Base-by-base conservation (phyloP, 805 yeast genomes). In the Metschnikowia dekortorum region DNA sequence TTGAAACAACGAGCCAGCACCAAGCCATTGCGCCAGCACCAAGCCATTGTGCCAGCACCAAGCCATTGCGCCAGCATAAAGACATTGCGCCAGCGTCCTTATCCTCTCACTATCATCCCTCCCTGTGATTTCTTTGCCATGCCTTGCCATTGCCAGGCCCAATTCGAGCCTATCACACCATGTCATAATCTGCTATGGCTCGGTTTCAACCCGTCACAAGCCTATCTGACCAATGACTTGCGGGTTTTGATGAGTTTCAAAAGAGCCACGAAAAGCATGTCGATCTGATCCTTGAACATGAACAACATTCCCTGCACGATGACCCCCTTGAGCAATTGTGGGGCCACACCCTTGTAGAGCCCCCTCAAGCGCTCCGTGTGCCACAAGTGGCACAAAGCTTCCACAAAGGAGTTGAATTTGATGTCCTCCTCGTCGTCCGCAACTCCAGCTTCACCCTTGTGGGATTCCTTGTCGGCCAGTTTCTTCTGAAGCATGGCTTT, bases 221-320 rank as follows among this genome's bases (percentile, higher is more conserved):
- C 54, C 54, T 50, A 58, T 39, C 28, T 43, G 14, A 36, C 39
- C 32, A 44, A 29, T 10, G 39, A 18, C 32, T 48, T 53, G 16
- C 56, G 47, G 31, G 50, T 47, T 57, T 66, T 69, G 37, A 67
- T 30, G 26, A 66, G 47, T 42, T 58, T 55, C 58, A 73, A 66
- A 51, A 73, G 63, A 33, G 63, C 53, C 48, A 73, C 59, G 48
- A 73, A 73, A 8, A 70, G 52, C 60, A 65, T 54, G 65, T 74
- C 81, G 46, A 81, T 63, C 63, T 84, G 88, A 58, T 87, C 94
- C 67, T 83, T 87, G 68, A 84, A 85, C 84, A 85, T 86, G 62
- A 89, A 85, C 59, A 89, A 73, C 53, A 89, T 72, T 0, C 96
- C 96, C 66, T 89, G 96, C 4, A 88, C 96, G 39, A 89, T 66